Evolutionary conservation across 2,329 filamentous ascomycete genomes (phyloP).

Genomic region (Phialophora expanda): DNA sequence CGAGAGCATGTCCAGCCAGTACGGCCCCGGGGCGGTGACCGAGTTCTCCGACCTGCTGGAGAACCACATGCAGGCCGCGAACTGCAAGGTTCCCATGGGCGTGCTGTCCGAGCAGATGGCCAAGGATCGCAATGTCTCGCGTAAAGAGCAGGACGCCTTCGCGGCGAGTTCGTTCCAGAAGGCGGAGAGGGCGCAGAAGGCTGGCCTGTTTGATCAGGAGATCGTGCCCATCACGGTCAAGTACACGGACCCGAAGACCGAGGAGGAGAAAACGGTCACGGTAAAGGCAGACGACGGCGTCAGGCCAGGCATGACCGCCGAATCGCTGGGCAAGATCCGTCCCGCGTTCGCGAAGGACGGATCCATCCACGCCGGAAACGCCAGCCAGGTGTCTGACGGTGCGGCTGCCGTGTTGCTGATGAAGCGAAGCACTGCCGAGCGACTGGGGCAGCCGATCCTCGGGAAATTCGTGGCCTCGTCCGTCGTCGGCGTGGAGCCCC

Average conservation of each 20-base stretch:
- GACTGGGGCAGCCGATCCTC: conserved; percentile 83
- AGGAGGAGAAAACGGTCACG: conserved; percentile 80
- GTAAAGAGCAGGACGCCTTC: conserved; percentile 84
- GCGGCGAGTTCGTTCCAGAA: conserved; percentile 93
- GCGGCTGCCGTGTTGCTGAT: conserved; percentile 94
- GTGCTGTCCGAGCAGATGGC: conserved; percentile 94
- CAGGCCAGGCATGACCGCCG: conserved; percentile 79
- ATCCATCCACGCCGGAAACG: conserved; percentile 94
- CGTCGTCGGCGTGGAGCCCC: conserved; percentile 84
- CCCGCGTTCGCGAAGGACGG: conserved; percentile 91
- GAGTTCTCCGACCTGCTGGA: conserved; percentile 94
- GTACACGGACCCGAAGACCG: conserved; percentile 87
- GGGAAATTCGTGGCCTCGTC: conserved; percentile 90
- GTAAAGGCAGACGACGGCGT: conserved; percentile 88
- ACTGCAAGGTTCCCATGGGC: conserved; percentile 99
- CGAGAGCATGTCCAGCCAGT: conserved; percentile 93
- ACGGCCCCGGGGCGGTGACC: conserved; percentile 84
- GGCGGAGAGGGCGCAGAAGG: conserved; percentile 80
- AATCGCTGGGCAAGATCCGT: conserved; percentile 88
- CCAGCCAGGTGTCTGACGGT: conserved; percentile 92
- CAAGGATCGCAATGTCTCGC: conserved; percentile 74
- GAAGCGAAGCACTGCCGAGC: conserved; percentile 89
- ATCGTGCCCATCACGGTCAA: conserved; percentile 86
- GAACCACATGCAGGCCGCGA: conserved; percentile 77
- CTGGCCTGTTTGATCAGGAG: conserved; percentile 90